Percentiles rank a stretch among this genome's conserved stretches.
Evolutionary conservation across 2,329 filamentous ascomycete species (phyloP).

Genomic region (Beauveria asiatica): DNA sequence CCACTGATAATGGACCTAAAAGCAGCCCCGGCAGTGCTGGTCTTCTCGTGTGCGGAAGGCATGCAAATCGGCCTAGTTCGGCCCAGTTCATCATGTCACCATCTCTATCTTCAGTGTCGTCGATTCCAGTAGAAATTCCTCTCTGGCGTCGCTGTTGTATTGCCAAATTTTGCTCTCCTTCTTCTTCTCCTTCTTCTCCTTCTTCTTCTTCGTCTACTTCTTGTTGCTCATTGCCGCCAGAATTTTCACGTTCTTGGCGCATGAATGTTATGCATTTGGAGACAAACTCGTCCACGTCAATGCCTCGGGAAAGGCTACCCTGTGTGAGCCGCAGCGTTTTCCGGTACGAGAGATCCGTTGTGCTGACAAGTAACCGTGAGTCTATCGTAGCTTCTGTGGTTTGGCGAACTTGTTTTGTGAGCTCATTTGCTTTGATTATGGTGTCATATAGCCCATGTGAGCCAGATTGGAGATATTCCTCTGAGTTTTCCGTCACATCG

Average conservation of each 20-base stretch:
- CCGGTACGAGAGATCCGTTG: slow-evolving; percentile 71
- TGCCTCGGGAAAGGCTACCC: slow-evolving; percentile 62
- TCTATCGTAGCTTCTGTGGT: slow-evolving; percentile 88
- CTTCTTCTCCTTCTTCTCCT: slow-evolving; percentile 26
- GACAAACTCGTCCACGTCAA: slow-evolving; percentile 88
- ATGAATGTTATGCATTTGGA: slow-evolving; percentile 86
- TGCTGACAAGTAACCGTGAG: slow-evolving; percentile 72
- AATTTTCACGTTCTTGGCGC: slow-evolving; percentile 53
- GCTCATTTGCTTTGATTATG: slow-evolving; percentile 55
- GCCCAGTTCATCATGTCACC: slow-evolving; percentile 82
- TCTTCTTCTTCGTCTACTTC: slow-evolving; percentile 39
- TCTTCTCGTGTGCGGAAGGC: slow-evolving; percentile 61
- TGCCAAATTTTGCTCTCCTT: slow-evolving; percentile 35
- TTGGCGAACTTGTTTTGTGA: slow-evolving; percentile 66
- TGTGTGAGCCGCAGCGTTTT: slow-evolving; percentile 67
- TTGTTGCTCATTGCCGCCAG: slow-evolving; percentile 22
- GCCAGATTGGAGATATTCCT: slow-evolving; percentile 60
- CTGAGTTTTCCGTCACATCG: slow-evolving; percentile 55
- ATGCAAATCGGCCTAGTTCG: slow-evolving; percentile 69
- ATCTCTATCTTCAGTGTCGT: slow-evolving; percentile 48
- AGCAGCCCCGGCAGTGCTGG: slow-evolving; percentile 77
- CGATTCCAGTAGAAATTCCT: slow-evolving; percentile 19
- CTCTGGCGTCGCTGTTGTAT: slow-evolving; percentile 19
- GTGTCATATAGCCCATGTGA: slow-evolving; percentile 58
- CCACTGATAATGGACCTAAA: slow-evolving; percentile 77